Evolutionary conservation across 441 rosid genomes (phyloP), one percentile per base, ranked within the genome.

Genomic region (Arabidopsis lyrata): DNA sequence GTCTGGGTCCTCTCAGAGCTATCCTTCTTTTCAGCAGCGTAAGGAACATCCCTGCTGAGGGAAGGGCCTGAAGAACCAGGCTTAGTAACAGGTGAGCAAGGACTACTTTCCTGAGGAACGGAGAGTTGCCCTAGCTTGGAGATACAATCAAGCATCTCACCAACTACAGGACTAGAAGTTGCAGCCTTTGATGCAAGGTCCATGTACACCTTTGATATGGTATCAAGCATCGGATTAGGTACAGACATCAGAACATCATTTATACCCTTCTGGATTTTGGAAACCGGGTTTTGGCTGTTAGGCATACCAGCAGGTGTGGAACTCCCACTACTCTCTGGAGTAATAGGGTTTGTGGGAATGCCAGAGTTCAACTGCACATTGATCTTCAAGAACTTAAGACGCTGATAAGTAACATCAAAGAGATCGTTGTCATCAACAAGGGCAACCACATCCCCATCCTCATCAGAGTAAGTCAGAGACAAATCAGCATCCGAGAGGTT

Each of bases 391-490:
- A 86, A 90, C 69, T 87, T 91, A 39, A 93, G 90, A 7, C 75
- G 62, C 73, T 93, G 97, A 71, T 73, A 86, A 71, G 84, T 84
- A 45, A 86, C 96, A 81, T 91, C 97, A 54, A 50, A 18, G 53
- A 96, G 80, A 77, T 93, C 98, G 79, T 78, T 81, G 68, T 96
- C 89, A 63, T 93, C 92, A 31, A 87, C 87, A 20, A 96, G 92
- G 2, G 94, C 81, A 27, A 96, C 96, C n/a, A 83, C 73, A 71
- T 93, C 99, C n/a, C 93, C 98, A 80, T 95, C 98, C 79, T 95
- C 98, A 76, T 93, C 97, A n/a, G 84, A 65, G 78, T 93, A 95
- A 22, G 92, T 91, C 70, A 95, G 75, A 8, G 73, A 69, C 48
- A 90, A 63, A 15, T 84, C 90, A 63, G 87, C 69, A 77, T 82